Evolutionary conservation across 2,329 filamentous ascomycete genomes (phyloP).

Genomic region (Nemania diffusa): DNA sequence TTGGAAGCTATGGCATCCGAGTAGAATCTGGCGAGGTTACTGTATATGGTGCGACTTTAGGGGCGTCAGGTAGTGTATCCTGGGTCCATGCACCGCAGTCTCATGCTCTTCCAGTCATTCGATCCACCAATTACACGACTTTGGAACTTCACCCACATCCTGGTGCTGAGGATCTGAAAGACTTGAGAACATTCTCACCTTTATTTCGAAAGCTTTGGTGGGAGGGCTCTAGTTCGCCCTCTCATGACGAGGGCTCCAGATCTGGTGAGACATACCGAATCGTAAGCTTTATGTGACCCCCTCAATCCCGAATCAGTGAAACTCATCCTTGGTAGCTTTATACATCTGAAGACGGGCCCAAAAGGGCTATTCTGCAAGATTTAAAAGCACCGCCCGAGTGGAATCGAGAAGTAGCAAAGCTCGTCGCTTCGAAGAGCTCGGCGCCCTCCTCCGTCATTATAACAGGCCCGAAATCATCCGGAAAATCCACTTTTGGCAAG

Average conservation of each 20-base stretch:
- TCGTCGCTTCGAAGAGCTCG: constrained; percentile 52
- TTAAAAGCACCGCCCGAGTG: constrained; percentile 67
- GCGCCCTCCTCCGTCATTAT: constrained; percentile 63
- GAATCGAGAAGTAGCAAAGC: constrained; percentile 67
- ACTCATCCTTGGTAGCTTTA: constrained; percentile 59
- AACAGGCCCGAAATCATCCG: constrained; percentile 76
- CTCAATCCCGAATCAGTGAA: constrained; percentile 4
- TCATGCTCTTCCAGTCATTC: constrained; percentile 75
- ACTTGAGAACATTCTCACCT: constrained; percentile 70
- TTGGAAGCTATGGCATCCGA: constrained; percentile 75
- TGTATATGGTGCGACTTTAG: constrained; percentile 72
- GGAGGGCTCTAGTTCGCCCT: constrained; percentile 48
- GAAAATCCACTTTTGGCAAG: constrained; percentile 79
- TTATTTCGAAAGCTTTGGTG: constrained; percentile 76
- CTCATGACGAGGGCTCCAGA: constrained; percentile 43
- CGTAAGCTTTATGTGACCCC: constrained; percentile 51
- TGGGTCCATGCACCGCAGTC: constrained; percentile 75
- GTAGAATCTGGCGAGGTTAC: constrained; percentile 71
- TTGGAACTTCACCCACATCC: constrained; percentile 68
- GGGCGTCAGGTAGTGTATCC: constrained; percentile 56
- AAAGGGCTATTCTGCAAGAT: constrained; percentile 61
- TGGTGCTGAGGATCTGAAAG: constrained; percentile 59
- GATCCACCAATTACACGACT: constrained; percentile 60
- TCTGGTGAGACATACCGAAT: constrained; percentile 59
- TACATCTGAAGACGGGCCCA: constrained; percentile 63